These are phyloP conservation scores for Plasmodium knowlesi DNA, from an alignment of 169 alveolate genomes.

Conservation along the genomic window DNA sequence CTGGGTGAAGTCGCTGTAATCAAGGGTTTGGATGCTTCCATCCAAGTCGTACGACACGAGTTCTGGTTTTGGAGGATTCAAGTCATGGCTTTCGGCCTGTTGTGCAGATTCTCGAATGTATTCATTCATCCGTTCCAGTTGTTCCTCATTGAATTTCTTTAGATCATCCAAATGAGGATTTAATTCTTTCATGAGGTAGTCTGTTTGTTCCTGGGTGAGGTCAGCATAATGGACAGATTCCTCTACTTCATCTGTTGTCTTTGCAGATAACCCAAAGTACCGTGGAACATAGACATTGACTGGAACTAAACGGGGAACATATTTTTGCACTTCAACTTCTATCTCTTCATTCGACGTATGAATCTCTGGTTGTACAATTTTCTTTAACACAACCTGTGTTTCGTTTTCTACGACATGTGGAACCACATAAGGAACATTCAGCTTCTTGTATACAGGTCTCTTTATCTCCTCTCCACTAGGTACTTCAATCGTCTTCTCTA, in stretches of 20 bases:
- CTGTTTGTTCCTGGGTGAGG: slow-evolving; percentile 35
- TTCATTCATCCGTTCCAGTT: slow-evolving; percentile 17
- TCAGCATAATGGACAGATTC: background rate
- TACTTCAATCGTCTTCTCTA: background rate
- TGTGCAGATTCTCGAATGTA: slow-evolving; percentile 11
- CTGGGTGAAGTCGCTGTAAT: slow-evolving; percentile 14
- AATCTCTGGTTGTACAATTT: slow-evolving; percentile 49
- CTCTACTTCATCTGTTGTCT: slow-evolving; percentile 13
- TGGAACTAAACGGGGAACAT: slow-evolving; percentile 48
- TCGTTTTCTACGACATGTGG: slow-evolving; percentile 60
- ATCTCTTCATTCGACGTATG: slow-evolving; percentile 48
- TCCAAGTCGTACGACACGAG: slow-evolving; percentile 21
- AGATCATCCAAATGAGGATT: slow-evolving; percentile 56
- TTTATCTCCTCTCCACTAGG: slow-evolving; percentile 51
- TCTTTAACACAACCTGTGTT: slow-evolving; percentile 39
- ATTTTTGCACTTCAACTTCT: slow-evolving; percentile 56
- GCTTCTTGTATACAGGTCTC: slow-evolving; percentile 1
- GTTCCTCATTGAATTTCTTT: slow-evolving; percentile 42
- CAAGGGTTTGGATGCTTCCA: background rate
- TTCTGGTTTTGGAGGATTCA: slow-evolving; percentile 50
- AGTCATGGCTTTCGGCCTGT: slow-evolving; percentile 18
- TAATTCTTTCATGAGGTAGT: slow-evolving; percentile 34
- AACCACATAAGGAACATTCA: slow-evolving; percentile 28
- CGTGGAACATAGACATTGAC: slow-evolving; percentile 70
- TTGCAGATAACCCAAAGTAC: slow-evolving; percentile 50